Base-by-base conservation (phyloP, 371 early-diverging fungal genomes). In the Dinochytrium kinnereticum region DNA sequence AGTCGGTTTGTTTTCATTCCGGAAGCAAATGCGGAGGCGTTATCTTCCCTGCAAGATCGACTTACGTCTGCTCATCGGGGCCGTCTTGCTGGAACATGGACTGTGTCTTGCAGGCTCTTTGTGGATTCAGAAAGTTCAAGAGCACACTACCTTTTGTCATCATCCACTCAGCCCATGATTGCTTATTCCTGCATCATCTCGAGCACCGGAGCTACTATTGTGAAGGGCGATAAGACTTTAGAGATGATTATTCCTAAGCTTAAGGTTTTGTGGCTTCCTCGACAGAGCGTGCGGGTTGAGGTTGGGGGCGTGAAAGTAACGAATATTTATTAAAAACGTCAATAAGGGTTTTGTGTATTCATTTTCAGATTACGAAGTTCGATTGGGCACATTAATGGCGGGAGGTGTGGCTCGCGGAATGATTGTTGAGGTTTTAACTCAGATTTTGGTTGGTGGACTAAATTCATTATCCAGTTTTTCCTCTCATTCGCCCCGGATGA, bases 91-190 rank as follows among this genome's bases (percentile, higher is more conserved):
- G 61, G 61, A 26, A 13, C 30, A 33, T 61, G 61, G 61, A 17
- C 24, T 10, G 36, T 61, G 61, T 13, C 36, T 7, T 31, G 61
- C 24, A 3, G 61, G 36, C 61, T 61, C 36, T 61, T 61, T 37
- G 61, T 61, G 10, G 61, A 61, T 24, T 13, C 28, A 7, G 13
- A 13, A 3, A 37, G 36, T 17, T 34, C 61, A 7, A 61, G 36
- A 61, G 61, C 61, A 61, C 24, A 34, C 13, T 61, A 61, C 36
- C 17, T 61, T 3, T 3, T 61, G 26, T 5, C 34, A 33, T 5
- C 61, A 7, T 61, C 61, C 13, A 61, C 61, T 3, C n/a, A 61
- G 24, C 61, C 61, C 31, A 61, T 61, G 61, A 5, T 61, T 3
- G 30, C 37, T 17, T 61, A 61, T 37, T 61, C 61, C 10, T 61